These are phyloP conservation scores for Trichosanthes truncata DNA, from an alignment of 306 rosid species.

Conservation along the genomic window DNA sequence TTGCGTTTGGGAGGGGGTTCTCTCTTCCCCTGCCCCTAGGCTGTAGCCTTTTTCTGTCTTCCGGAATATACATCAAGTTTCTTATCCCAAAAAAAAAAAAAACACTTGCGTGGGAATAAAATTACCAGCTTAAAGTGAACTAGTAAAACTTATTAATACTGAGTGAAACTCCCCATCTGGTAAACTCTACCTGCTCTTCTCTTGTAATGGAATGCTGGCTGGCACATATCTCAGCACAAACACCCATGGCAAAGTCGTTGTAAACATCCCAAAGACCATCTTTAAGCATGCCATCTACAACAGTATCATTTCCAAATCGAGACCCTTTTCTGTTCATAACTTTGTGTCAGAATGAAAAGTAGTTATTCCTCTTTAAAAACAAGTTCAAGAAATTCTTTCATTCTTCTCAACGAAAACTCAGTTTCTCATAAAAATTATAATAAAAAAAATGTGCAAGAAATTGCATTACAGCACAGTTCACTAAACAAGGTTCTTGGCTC, in stretches of 20 bases:
- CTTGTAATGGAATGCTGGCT: slow-evolving; percentile 50
- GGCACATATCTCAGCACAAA: slow-evolving; percentile 85
- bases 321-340: slow-evolving; percentile 64
- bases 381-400: background rate
- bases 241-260: slow-evolving; percentile 81
- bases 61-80: too few species aligned
- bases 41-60: too few species aligned
- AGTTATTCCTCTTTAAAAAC: background rate
- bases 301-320: slow-evolving; percentile 74
- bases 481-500: slow-evolving; percentile 13
- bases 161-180: background rate
- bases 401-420: background rate
- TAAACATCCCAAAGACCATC: slow-evolving; percentile 99
- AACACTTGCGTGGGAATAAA: background rate
- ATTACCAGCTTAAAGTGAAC: background rate
- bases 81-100: too few species aligned
- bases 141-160: background rate
- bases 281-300: slow-evolving; percentile 83
- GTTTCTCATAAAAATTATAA: background rate
- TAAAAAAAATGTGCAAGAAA: background rate
- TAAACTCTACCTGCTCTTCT: slow-evolving; percentile 68
- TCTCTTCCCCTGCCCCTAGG: too few species aligned
- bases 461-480: background rate
- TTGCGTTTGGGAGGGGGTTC: too few species aligned
- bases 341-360: slow-evolving; percentile 1